Evolutionary conservation across 106 monocot genomes (phyloP), one percentile per base, ranked within the genome.

Genomic region (Dioscorea alata): DNA sequence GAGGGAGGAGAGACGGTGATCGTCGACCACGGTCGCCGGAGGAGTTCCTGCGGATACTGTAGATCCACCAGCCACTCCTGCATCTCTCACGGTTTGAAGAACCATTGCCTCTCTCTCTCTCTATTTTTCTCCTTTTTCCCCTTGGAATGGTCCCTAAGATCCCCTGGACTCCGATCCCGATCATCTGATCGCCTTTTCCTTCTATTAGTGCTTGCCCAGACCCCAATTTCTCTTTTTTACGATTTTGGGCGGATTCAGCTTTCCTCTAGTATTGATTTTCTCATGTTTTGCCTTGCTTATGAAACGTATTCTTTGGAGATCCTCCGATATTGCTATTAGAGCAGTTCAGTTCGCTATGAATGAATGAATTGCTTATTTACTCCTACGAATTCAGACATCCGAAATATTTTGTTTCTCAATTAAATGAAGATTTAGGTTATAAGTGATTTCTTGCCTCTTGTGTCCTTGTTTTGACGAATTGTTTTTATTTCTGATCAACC

Each of bases 41-140:
- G 63, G 54, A 67, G 75, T 42, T 54, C 75, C 57, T 90, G 89
- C 67, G 89, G 89, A 33, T 90, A 90, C 78, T 90, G 89, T 76
- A 71, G 60, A 69, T 85, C 88, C 68, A 53, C 66, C 59, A 56
- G 61, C 4, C 48, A 21, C 53, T 73, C 79, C 52, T 67, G 73
- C 79, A 33, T 82, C 71, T 71, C 79, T 31, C 85, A 89, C 53
- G 89, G 89, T 84, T 61, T 28, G 67, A 18, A 16, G 13, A 54
- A 18, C 54, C 19, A 16, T 13, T 15, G 15, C 5, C 19, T 14
- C 54, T 54, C 18, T 54, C 9, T 5, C 2, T 24, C 35, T 33
- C 24, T 59, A n/a, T n/a, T n/a, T n/a, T n/a, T n/a, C n/a, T n/a
- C n/a, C n/a, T n/a, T 4, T 19, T 17, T 13, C 18, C 12, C 48